These are phyloP conservation scores for Musa acuminata DNA, from an alignment of 176 grass and related monocot species.

Conservation along the genomic window DNA sequence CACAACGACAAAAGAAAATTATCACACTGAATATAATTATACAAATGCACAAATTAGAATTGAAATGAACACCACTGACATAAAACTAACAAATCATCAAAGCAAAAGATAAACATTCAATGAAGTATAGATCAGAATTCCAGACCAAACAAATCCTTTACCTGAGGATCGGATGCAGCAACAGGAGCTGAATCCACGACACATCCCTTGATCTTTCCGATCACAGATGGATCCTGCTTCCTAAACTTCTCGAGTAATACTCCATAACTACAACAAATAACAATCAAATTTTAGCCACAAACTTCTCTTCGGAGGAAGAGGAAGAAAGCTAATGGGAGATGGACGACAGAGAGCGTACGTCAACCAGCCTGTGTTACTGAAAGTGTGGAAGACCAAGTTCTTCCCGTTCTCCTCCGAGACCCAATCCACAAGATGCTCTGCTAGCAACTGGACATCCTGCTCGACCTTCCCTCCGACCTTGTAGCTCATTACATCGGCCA, in stretches of 20 bases:
- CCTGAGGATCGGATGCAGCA: constrained; percentile 76
- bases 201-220: constrained; percentile 80
- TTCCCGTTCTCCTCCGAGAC: constrained; percentile 68
- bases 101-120: neutral
- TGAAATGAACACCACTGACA: no score
- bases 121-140: neutral
- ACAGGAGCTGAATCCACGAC: constrained; percentile 84
- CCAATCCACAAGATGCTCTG: constrained; percentile 66
- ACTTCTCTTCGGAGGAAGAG: neutral
- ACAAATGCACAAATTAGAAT: no score
- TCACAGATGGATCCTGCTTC: constrained; percentile 42
- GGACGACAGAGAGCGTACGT: constrained; percentile 33
- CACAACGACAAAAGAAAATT: no score
- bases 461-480: constrained; percentile 65
- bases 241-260: constrained; percentile 64
- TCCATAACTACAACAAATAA: constrained; percentile 48
- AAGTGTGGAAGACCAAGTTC: constrained; percentile 89
- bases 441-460: constrained; percentile 53
- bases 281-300: neutral
- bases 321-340: neutral
- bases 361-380: constrained; percentile 94
- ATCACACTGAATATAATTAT: no score
- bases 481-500: constrained; percentile 74
- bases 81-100: no score
- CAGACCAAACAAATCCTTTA: constrained; percentile 15